Base-by-base conservation (phyloP, 1,284 basidiomycete genomes). In the Rhodotorula sp. region DNA sequence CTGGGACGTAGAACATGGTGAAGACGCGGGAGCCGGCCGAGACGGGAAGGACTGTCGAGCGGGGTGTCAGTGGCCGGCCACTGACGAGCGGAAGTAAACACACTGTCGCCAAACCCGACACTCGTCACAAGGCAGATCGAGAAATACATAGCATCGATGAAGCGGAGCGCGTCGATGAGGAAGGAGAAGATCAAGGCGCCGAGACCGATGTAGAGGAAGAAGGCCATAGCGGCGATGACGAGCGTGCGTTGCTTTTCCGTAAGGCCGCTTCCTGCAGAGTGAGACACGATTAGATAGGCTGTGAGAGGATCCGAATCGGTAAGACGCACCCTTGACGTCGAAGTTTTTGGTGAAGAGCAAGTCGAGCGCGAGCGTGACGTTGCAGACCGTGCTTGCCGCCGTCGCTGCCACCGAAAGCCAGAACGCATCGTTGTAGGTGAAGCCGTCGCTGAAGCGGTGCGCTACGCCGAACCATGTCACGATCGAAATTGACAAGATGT, bases 341-440 rank as follows among this genome's bases (percentile, higher is more conserved):
- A 93, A 93, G 74, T 91, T 85, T 0, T 86, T 84, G 0, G 88
- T 91, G 21, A 80, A 81, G 9, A 86, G 66, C 54, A 87, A 82
- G 77, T 93, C 91, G 65, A 84, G 80, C 16, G 91, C 84, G 3
- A 94, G 82, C 0, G 88, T 90, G 57, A 89, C 72, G 75, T 91
- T 93, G 17, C 88, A 90, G 64, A 88, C 80, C 1, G 86, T 81
- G 0, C 90, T 90, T 0, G 86, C 86, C 19, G 87, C 83, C 0
- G 91, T 93, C 0, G 90, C 90, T 75, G 90, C 91, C 13, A 91
- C 82, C 0, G 89, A 90, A 82, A 91, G 86, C 91, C 91, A 94
- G 79, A 89, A 93, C 0, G 90, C 85, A 77, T 90, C 86, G 1
- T 88, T 74, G 57, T 81, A 59, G 16, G n/a, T 44, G 0, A 87